Evolutionary conservation across 495 filamentous ascomycete genomes (phyloP), one percentile per base, ranked within the genome.

Genomic region (Penicillium argentinense): DNA sequence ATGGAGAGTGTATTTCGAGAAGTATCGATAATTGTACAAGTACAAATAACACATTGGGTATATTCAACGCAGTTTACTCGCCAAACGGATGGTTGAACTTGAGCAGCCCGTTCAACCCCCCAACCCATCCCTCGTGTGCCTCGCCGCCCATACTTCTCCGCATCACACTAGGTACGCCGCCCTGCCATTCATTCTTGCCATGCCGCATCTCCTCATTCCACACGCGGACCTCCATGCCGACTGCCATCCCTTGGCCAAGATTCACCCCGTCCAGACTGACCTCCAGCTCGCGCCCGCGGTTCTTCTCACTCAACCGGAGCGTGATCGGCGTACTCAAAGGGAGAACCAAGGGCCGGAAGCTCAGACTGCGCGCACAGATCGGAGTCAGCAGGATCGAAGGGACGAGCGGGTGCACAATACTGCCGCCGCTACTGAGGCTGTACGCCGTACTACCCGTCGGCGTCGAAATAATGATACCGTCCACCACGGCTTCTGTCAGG

Each of bases 31-130:
- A n/a, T n/a, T n/a, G n/a, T n/a, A n/a, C n/a, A n/a, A n/a, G n/a
- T n/a, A n/a, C n/a, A n/a, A 42, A 5, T 29, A 41, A 25, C 9
- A 9, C 9, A 13, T 25, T 24, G 27, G 9, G 11, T 5, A 24
- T 14, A 16, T 9, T 4, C 13, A 25, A 8, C 21, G 5, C 4
- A 17, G 9, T 11, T 85, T 76, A 45, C 59, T 95, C 89, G 0
- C 93, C 93, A 73, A 98, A 97, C 3, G 95, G 91, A 71, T 96
- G 87, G 63, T 98, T 98, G 57, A 97, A 98, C 71, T 98, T 98
- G 57, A 98, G 71, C 56, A 97, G 62, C 38, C 88, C 88, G 67
- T 97, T 97, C 67, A 98, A 66, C 5, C 95, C 93, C 1, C 92
- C 93, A 12, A 98, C 93, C 95, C 95, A 98, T 11, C 89, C 88